Evolutionary conservation across 352 stramenopile genomes (phyloP), one percentile per base, ranked within the genome.

Genomic region (Phytopythium vexans): DNA sequence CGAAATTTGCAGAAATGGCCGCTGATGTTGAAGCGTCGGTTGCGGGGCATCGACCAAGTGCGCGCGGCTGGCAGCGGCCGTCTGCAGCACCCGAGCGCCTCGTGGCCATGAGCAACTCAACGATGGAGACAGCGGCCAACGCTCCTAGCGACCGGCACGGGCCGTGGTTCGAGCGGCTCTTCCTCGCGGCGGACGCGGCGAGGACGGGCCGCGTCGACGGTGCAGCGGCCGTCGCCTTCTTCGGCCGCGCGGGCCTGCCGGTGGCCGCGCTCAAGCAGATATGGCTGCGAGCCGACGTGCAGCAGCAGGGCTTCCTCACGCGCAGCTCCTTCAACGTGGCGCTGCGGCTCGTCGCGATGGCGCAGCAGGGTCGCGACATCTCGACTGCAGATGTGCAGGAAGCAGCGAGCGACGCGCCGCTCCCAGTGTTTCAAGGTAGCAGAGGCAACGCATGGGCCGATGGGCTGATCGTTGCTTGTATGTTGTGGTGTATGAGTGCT

Each of bases 201-300:
- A 48, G 62, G n/a, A 48, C 52, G 21, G 32, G 44, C 15, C 44
- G 49, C 38, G 52, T 70, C 37, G 56, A 60, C 38, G 64, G 64
- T 16, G 47, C 45, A 2, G 52, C 60, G 45, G 64, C 60, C 36
- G 64, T 72, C 15, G 56, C 49, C 6, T 72, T 72, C 43, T 72
- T 72, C 47, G 51, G 52, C 11, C 57, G 42, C 8, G 38, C 64
- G 38, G 46, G 48, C 31, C 58, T 72, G 47, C 60, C 60, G 12
- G 56, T 65, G 46, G 38, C 56, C 10, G 61, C 60, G 56, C 59
- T 72, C 46, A 72, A 69, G 60, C 64, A 58, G 36, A 62, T 72
- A 15, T 72, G 64, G 64, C 58, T 58, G 53, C 58, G 67, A 16
- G 60, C 64, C 9, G 64, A 68, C 42, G 44, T 48, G 31, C 32